Conservation (phyloP, 2,329 filamentous ascomycete species). For the Colletotrichum tabaci region DNA sequence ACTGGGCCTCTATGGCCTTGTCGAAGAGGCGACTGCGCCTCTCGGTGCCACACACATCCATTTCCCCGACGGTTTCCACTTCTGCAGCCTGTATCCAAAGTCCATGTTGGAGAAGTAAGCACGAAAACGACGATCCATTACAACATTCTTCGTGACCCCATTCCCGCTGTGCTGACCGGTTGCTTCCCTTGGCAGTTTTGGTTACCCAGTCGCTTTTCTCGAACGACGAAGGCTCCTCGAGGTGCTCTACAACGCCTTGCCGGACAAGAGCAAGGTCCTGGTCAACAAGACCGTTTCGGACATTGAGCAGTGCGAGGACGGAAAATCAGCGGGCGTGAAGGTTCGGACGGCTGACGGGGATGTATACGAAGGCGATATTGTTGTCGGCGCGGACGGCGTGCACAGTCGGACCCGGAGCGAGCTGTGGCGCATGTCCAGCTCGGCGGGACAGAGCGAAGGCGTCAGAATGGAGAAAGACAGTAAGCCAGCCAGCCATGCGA, state of each 20-base stretch:
- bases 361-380: background rate
- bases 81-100: slow-evolving; percentile 2
- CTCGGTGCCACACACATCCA: background rate
- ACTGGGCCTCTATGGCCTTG: background rate
- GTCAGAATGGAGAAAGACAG: background rate
- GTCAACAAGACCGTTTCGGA: background rate
- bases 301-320: background rate
- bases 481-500: background rate
- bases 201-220: slow-evolving; percentile 6
- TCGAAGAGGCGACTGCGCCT: background rate
- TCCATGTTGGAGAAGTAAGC: background rate
- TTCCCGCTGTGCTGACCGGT: background rate
- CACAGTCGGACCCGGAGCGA: slow-evolving; percentile 3
- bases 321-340: background rate
- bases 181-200: background rate
- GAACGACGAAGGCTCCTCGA: slow-evolving; percentile 5
- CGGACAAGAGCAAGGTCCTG: slow-evolving; percentile 8
- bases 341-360: background rate
- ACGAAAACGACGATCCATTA: background rate
- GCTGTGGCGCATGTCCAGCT: background rate
- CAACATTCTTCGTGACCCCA: too few species aligned
- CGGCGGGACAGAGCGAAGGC: background rate
- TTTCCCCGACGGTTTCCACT: slow-evolving; percentile 1
- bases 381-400: background rate
- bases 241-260: slow-evolving; percentile 4